phyloP scores from a whole-genome alignment of 352 stramenopile species.

The Albugo laibachii region DNA sequence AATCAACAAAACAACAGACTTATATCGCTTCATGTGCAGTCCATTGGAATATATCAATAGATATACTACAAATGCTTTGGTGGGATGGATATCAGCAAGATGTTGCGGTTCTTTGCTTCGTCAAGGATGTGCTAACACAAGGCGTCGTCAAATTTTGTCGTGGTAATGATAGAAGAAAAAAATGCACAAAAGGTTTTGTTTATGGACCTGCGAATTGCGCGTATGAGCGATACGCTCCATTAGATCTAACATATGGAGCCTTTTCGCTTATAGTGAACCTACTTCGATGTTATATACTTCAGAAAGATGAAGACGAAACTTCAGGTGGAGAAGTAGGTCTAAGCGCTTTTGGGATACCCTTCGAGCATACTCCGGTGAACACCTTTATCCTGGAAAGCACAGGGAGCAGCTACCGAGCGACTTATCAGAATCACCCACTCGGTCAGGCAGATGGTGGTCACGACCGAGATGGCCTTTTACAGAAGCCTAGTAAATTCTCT shows the following conservation, averaged over 20 bases:
- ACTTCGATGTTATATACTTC: background rate
- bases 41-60: constrained; percentile 45
- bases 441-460: no score
- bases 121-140: constrained; percentile 34
- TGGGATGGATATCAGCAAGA: constrained; percentile 45
- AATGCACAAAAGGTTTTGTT: no score
- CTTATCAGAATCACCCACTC: background rate
- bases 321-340: background rate
- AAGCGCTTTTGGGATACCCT: no score
- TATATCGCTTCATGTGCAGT: constrained; percentile 3
- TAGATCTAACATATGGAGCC: background rate
- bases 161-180: no score
- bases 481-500: no score
- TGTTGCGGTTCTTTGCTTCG: constrained; percentile 21
- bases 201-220: no score
- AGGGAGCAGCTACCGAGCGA: constrained; percentile 8
- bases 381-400: background rate
- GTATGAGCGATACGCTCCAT: no score
- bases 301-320: background rate
- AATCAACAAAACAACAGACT: background rate
- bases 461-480: no score
- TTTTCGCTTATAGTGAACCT: background rate
- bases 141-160: constrained; percentile 11
- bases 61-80: constrained; percentile 32
- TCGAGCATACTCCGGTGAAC: background rate